A percentile compares a stretch with the other conserved stretches of the same genome.
Conservation (phyloP, 176 grass and related monocot genomes). For the Stipa capillata region DNA sequence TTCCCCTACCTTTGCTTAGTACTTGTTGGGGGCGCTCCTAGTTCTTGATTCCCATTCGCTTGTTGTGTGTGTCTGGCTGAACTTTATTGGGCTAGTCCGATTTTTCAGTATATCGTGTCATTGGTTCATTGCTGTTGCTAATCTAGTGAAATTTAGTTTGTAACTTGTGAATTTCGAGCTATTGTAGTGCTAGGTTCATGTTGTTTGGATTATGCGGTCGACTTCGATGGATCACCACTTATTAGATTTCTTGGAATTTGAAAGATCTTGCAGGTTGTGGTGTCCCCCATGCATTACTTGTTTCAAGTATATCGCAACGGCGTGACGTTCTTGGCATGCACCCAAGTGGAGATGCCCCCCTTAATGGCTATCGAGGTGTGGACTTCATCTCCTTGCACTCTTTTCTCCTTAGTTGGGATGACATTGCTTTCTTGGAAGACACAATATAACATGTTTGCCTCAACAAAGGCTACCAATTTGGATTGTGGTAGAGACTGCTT, state of each 20-base stretch:
- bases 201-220: background rate
- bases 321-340: constrained; percentile 69
- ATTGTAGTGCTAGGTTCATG: background rate
- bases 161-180: background rate
- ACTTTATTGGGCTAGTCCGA: background rate
- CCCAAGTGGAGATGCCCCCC: constrained; percentile 84
- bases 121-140: background rate
- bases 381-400: background rate
- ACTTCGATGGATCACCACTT: background rate
- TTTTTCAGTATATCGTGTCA: background rate
- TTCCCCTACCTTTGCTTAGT: background rate
- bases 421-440: background rate
- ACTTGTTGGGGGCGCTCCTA: background rate
- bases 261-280: constrained; percentile 72
- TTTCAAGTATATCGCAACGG: constrained; percentile 69
- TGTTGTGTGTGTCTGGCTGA: background rate
- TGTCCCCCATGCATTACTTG: constrained; percentile 86
- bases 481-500: background rate
- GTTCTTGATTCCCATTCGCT: background rate
- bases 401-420: background rate
- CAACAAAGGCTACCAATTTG: background rate
- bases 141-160: background rate
- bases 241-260: background rate
- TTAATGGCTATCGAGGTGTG: constrained; percentile 76
- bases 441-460: background rate